Evolutionary conservation across 129 eudicot genomes (phyloP), one percentile per base, ranked within the genome.

Genomic region (Tanacetum coccineum): DNA sequence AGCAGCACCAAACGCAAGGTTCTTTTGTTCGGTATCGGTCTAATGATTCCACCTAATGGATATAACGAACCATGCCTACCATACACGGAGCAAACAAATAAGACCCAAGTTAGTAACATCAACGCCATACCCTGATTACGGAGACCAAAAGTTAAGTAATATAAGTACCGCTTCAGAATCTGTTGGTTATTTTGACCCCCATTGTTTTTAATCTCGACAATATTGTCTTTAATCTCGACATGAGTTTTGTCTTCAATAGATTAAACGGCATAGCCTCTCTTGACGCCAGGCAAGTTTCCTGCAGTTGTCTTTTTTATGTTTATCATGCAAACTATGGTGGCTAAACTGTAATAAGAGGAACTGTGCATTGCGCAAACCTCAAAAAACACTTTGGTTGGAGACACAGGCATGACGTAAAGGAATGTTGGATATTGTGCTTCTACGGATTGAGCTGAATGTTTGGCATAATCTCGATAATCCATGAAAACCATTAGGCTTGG

Each of bases 1-100:
- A 74, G 98, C 98, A 78, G 98, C 98, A 44, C 98, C 98, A 77
- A 93, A 93, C 67, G 98, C 98, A 69, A 93, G 96, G 76, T 88
- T 93, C 76, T 83, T 86, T 81, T 93, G 98, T 76, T 93, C 95
- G 9, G 96, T 93, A 74, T 86, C 3, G 99, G 99, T n/a, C n/a
- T 76, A 93, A 84, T 28, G 99, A 93, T n/a, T 52, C 99, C 99
- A 40, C 99, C 99, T 28, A 93, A 95, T 3, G 99, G 99, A 66
- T n/a, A 93, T 93, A 59, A 93, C 45, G 99, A n/a, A 93, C 99
- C 99, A 93, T 77, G 89, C 99, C 99, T 93, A 80, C 74, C 77
- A 22, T 40, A 59, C 42, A 7, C 49, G 42, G 20, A 68, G 49
- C 66, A 71, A 67, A n/a, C 15, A 45, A 13, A 60, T 3, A n/a